Evolutionary conservation across 441 rosid species (phyloP).

Genomic region (Manihot esculenta): DNA sequence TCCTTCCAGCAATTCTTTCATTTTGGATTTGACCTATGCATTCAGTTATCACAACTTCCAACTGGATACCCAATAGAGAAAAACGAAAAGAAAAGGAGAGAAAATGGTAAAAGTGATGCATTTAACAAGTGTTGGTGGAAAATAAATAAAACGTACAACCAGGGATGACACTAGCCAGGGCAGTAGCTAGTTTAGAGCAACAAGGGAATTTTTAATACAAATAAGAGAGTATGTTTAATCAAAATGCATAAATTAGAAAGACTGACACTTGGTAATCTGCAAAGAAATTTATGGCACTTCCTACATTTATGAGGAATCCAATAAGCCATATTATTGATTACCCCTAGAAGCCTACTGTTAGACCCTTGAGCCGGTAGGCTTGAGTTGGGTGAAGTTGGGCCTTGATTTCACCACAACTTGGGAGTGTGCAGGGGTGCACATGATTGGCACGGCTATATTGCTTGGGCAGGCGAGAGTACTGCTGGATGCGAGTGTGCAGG

Average conservation of each 20-base stretch:
- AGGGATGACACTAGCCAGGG: background rate
- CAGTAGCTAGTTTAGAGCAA: background rate
- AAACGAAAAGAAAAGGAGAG: background rate
- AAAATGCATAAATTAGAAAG: too few relatives aligned
- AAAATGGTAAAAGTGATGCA: background rate
- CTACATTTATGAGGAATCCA: background rate
- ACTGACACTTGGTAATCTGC: too few relatives aligned
- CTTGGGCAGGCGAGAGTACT: too few relatives aligned
- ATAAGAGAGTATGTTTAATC: background rate
- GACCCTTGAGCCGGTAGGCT: too few relatives aligned
- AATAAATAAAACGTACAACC: background rate
- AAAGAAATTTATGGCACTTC: background rate
- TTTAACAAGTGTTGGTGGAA: background rate
- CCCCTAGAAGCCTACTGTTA: too few relatives aligned
- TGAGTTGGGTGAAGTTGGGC: too few relatives aligned
- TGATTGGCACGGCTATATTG: too few relatives aligned
- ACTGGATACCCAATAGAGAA: conserved; percentile 3
- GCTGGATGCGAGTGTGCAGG: too few relatives aligned
- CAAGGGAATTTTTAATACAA: background rate
- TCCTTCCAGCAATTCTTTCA: background rate
- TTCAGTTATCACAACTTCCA: conserved; percentile 8
- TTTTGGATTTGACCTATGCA: background rate
- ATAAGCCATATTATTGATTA: too few relatives aligned
- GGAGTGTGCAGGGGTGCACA: too few relatives aligned
- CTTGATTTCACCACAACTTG: too few relatives aligned